Percentiles rank a stretch among this genome's conserved stretches.
phyloP scores from a whole-genome alignment of 805 yeast genomes.

The Teunomyces pallodes region DNA sequence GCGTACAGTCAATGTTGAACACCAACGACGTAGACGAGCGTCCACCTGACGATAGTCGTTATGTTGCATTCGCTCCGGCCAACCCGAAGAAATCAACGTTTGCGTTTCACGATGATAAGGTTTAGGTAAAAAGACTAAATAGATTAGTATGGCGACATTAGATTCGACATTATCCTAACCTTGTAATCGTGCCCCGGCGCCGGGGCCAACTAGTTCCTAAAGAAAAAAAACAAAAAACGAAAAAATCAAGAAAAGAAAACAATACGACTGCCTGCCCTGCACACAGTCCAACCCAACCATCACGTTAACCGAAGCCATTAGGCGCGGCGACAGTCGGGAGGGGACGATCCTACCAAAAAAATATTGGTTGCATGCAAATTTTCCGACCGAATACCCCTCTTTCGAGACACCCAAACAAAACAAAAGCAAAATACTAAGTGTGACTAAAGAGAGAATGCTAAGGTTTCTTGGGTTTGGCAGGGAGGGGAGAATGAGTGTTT shows the following conservation, averaged over 20 bases:
- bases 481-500: background rate
- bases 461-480: too few species aligned
- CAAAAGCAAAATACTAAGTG: background rate
- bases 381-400: slow-evolving; percentile 3
- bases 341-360: background rate
- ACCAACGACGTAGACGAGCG: slow-evolving; percentile 46
- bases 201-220: background rate
- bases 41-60: slow-evolving; percentile 56
- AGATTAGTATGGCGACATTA: background rate
- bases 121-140: slow-evolving; percentile 13
- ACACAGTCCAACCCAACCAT: background rate
- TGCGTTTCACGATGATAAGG: slow-evolving; percentile 59
- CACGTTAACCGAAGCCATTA: background rate
- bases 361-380: slow-evolving; percentile 2
- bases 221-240: background rate
- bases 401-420: background rate
- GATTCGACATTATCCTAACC: background rate
- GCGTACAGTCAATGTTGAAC: slow-evolving; percentile 63
- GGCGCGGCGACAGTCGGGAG: slow-evolving; percentile 3
- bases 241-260: background rate
- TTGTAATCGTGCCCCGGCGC: background rate
- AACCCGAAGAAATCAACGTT: slow-evolving; percentile 54
- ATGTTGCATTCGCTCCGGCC: slow-evolving; percentile 51
- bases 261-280: background rate
- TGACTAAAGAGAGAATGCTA: background rate